Evolutionary conservation across 257 asterid species (phyloP).

Genomic region (Scutellaria galericulata): DNA sequence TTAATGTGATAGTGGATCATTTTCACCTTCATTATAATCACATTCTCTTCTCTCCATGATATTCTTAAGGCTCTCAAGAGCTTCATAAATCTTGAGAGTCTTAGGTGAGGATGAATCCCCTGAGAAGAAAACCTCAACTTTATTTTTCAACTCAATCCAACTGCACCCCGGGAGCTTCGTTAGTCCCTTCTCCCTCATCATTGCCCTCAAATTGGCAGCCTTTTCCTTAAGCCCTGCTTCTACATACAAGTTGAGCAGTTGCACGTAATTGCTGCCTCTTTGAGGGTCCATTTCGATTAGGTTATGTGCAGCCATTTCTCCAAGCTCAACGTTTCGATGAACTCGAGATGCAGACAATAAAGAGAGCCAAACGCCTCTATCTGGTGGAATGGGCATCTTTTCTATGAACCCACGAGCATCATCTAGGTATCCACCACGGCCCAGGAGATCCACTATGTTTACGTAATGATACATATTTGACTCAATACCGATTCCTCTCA

Average conservation of each 20-base stretch:
- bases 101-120: constrained; percentile 64
- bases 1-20: neutral
- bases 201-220: constrained; percentile 71
- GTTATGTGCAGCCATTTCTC: constrained; percentile 73
- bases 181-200: constrained; percentile 70
- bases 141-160: constrained; percentile 77
- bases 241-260: constrained; percentile 65
- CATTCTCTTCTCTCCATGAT: constrained; percentile 47
- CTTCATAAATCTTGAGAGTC: constrained; percentile 52
- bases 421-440: constrained; percentile 66
- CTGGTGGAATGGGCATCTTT: constrained; percentile 54
- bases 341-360: constrained; percentile 78
- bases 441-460: constrained; percentile 71
- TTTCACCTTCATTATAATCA: constrained; percentile 10
- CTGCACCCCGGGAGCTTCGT: constrained; percentile 83
- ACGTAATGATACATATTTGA: constrained; percentile 72
- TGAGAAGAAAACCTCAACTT: constrained; percentile 69
- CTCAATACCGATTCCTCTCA: constrained; percentile 60
- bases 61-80: constrained; percentile 48
- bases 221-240: constrained; percentile 70
- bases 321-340: constrained; percentile 64
- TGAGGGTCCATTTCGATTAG: constrained; percentile 59
- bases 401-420: constrained; percentile 65
- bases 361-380: constrained; percentile 67
- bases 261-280: constrained; percentile 68